A percentile compares a stretch with the other conserved stretches of the same genome.
phyloP scores from a whole-genome alignment of 495 filamentous ascomycete genomes.

The Corynascus novoguineensis region DNA sequence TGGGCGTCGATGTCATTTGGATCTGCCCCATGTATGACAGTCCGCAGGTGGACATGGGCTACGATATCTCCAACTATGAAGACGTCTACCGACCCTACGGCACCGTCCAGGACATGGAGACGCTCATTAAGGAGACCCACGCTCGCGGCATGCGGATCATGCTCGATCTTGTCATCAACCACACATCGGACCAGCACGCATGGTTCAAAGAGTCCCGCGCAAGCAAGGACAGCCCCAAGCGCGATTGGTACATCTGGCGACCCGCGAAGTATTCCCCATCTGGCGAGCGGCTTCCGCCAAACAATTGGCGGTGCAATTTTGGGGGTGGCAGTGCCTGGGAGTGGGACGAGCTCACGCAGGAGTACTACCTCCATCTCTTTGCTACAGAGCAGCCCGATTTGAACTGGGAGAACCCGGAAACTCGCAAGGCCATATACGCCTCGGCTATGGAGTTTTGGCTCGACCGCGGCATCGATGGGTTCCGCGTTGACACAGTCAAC shows the following conservation, averaged over 20 bases:
- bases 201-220: slow-evolving; percentile 68
- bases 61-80: slow-evolving; percentile 61
- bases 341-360: slow-evolving; percentile 55
- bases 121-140: slow-evolving; percentile 42
- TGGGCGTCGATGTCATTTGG: slow-evolving; percentile 65
- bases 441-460: slow-evolving; percentile 67
- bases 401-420: slow-evolving; percentile 64
- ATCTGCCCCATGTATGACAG: slow-evolving; percentile 57
- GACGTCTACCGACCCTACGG: slow-evolving; percentile 57
- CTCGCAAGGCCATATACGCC: slow-evolving; percentile 60
- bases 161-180: slow-evolving; percentile 72
- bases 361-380: slow-evolving; percentile 70
- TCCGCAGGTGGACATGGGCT: slow-evolving; percentile 54
- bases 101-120: slow-evolving; percentile 55
- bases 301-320: slow-evolving; percentile 59
- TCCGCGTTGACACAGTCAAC: slow-evolving; percentile 66
- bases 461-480: slow-evolving; percentile 60
- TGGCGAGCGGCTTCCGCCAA: slow-evolving; percentile 61
- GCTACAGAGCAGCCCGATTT: slow-evolving; percentile 62
- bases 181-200: slow-evolving; percentile 65
- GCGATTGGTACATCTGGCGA: slow-evolving; percentile 72
- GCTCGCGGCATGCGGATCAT: slow-evolving; percentile 58
- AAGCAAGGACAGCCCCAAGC: slow-evolving; percentile 55
- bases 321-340: slow-evolving; percentile 55
- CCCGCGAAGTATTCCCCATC: slow-evolving; percentile 50